Evolutionary conservation across 2,329 filamentous ascomycete genomes (phyloP).

Genomic region (Mycosphaerella arachidis): DNA sequence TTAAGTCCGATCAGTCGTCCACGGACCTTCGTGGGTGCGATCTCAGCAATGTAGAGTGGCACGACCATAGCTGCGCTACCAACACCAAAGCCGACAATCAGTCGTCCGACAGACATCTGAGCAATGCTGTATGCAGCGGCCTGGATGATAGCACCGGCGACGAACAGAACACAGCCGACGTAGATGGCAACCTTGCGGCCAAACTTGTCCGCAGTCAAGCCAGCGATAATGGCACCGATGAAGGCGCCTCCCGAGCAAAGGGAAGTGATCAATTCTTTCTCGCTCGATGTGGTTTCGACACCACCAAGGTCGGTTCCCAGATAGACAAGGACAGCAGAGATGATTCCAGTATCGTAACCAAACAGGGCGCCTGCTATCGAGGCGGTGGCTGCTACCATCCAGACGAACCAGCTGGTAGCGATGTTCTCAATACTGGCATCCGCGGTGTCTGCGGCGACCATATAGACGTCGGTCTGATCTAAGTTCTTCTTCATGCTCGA

Average conservation of each 20-base stretch:
- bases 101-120: conserved; percentile 43
- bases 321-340: conserved; percentile 37
- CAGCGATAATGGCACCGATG: conserved; percentile 36
- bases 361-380: conserved; percentile 24
- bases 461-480: conserved; percentile 12
- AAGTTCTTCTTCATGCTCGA: conserved; percentile 17
- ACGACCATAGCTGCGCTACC: conserved; percentile 42
- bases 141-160: conserved; percentile 36
- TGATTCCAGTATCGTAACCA: conserved; percentile 38
- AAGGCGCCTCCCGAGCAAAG: conserved; percentile 37
- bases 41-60: conserved; percentile 47
- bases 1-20: conserved; percentile 39
- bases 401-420: conserved; percentile 20
- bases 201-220: conserved; percentile 34
- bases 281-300: conserved; percentile 29
- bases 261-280: conserved; percentile 39
- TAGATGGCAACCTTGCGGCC: conserved; percentile 40
- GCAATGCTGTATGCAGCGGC: conserved; percentile 30
- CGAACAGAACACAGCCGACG: conserved; percentile 38
- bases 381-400: conserved; percentile 23
- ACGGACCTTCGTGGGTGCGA: conserved; percentile 46
- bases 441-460: conserved; percentile 10
- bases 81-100: conserved; percentile 47
- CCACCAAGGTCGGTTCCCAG: conserved; percentile 33
- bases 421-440: conserved; percentile 23